Base-by-base conservation (phyloP, 2,329 filamentous ascomycete species). In the Diaporthe citri region DNA sequence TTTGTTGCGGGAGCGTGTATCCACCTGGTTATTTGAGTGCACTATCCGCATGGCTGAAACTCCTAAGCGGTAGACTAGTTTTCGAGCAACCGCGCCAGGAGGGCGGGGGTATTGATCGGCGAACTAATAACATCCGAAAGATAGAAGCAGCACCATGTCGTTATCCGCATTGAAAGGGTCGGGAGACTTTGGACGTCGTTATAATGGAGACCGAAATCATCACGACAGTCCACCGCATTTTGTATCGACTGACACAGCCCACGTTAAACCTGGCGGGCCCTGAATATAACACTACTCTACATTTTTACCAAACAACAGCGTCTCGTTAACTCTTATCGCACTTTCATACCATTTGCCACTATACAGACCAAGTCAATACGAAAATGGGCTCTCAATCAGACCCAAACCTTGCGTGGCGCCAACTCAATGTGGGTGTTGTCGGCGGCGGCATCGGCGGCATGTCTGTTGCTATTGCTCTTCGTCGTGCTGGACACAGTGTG, bases 381-480 rank as follows among this genome's bases (percentile, higher is more conserved):
- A 17, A 51, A 34, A 74, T 74, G 67, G 73, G 73, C 4, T 72
- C 73, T 13, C n/a, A 55, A 9, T 28, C 22, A 9, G 72, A 66
- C 17, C 39, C 60, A 9, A 66, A 66, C 17, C 39, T 57, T 52
- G 80, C 82, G 67, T 90, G 88, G 88, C 83, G 83, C 60, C 81
- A 79, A 9, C 85, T 90, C 31, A 85, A 78, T 41, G 83, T 87
- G 31, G 85, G 82, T 25, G 83, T 88, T 39, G 76, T 88, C 5
- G 87, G 87, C 51, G 87, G 86, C 20, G 87, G 87, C 55, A 87
- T 88, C 55, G 87, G 87, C 17, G 87, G 87, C 77, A 83, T 88
- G 80, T 86, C 83, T 0, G 85, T 81, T 3, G 87, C 86, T 8
- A 85, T 88, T 46, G 83, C 87, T 0, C 83, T 88, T 17, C 86